Evolutionary conservation across 352 stramenopile genomes (phyloP).

Genomic region (Phytopythium oedochilum): DNA sequence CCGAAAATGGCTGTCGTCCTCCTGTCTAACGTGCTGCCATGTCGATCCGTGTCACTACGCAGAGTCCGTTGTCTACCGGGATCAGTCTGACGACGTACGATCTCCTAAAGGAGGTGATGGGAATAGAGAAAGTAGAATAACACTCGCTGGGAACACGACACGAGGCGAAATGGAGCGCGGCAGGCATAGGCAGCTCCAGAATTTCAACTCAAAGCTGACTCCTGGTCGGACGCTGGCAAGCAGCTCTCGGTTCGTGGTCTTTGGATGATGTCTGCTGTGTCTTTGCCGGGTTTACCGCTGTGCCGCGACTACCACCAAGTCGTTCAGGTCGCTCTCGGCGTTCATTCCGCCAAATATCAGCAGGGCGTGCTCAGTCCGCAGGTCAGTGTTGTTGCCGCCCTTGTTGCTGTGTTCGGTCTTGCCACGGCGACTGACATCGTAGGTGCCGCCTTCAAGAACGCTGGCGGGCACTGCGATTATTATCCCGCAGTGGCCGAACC

Average conservation of each 20-base stretch:
- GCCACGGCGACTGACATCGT: background rate
- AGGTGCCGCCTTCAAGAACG: background rate
- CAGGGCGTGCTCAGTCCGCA: conserved; percentile 8
- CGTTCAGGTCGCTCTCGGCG: conserved; percentile 37
- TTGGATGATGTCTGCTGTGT: background rate
- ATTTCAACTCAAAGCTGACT: background rate
- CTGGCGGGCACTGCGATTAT: conserved; percentile 9
- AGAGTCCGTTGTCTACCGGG: conserved; percentile 81
- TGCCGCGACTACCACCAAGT: conserved; percentile 19
- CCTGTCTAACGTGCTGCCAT: background rate
- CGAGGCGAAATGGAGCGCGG: too few relatives aligned
- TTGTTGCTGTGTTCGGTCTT: background rate
- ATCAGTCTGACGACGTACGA: conserved; percentile 87
- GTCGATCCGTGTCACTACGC: conserved; percentile 3
- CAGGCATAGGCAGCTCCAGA: background rate
- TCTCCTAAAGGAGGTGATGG: conserved; percentile 82
- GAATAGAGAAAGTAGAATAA: conserved; percentile 73
- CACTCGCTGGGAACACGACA: background rate
- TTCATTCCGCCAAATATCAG: conserved; percentile 62
- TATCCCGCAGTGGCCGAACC: conserved; percentile 48
- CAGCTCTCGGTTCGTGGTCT: background rate
- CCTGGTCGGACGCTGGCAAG: background rate
- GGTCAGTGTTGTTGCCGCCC: background rate
- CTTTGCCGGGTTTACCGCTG: background rate
- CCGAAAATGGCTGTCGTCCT: background rate